Conservation (phyloP, 1,139 yeast genomes). For the Sugiyamaella neomexicana region DNA sequence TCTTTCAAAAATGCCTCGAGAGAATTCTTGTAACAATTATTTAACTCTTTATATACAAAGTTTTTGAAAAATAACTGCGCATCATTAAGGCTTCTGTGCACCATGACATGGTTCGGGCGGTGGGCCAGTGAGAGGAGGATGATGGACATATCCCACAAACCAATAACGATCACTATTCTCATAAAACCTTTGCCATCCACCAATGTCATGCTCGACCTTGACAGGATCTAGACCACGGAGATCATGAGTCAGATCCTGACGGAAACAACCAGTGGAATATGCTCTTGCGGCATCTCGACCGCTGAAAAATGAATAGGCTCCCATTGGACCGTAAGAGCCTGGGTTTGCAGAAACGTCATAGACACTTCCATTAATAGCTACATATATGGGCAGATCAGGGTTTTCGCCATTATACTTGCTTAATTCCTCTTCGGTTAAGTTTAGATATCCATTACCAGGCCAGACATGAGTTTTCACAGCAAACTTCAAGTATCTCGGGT, state of each 20-base stretch:
- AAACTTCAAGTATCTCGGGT: conserved; percentile 46
- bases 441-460: conserved; percentile 31
- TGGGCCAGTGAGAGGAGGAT: conserved; percentile 42
- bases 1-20: conserved; percentile 18
- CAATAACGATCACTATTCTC: conserved; percentile 54
- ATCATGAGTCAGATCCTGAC: conserved; percentile 60
- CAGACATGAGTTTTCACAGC: conserved; percentile 32
- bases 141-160: conserved; percentile 60
- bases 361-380: conserved; percentile 66
- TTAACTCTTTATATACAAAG: not conserved
- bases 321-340: conserved; percentile 63
- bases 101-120: conserved; percentile 42
- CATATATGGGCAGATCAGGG: conserved; percentile 53
- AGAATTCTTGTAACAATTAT: conserved; percentile 20
- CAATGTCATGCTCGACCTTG: conserved; percentile 36
- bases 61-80: not conserved
- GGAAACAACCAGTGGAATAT: conserved; percentile 74
- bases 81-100: conserved; percentile 19
- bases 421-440: conserved; percentile 52
- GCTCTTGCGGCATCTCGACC: conserved; percentile 77
- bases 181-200: conserved; percentile 58
- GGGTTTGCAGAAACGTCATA: conserved; percentile 65
- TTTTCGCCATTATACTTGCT: conserved; percentile 55
- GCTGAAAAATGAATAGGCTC: conserved; percentile 59
- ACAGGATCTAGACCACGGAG: conserved; percentile 54